phyloP scores from a whole-genome alignment of 164 flowering plant genomes.

The Cinnamomum chago region DNA sequence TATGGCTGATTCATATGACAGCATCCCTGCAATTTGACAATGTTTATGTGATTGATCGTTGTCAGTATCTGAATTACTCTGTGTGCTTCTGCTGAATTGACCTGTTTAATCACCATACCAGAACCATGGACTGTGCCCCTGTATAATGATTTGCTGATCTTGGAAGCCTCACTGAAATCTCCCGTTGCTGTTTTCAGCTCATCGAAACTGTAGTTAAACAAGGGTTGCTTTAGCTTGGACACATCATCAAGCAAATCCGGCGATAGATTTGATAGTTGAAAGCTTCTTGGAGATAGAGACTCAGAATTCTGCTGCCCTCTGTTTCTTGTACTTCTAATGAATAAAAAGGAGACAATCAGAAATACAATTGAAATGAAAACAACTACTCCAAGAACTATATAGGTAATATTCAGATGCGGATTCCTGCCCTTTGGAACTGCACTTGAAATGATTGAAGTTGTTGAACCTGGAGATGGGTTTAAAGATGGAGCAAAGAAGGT shows the following conservation, averaged over 20 bases:
- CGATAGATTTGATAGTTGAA: slow-evolving; percentile 31
- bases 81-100: slow-evolving; percentile 43
- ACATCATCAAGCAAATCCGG: slow-evolving; percentile 42
- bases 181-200: slow-evolving; percentile 51
- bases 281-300: slow-evolving; percentile 21
- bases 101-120: slow-evolving; percentile 42
- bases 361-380: slow-evolving; percentile 8
- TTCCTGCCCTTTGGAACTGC: slow-evolving; percentile 1
- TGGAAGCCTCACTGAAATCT: slow-evolving; percentile 40
- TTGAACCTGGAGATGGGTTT: slow-evolving; percentile 20
- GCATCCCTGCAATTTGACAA: slow-evolving; percentile 47
- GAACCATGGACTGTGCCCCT: slow-evolving; percentile 37
- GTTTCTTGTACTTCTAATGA: slow-evolving; percentile 12
- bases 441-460: slow-evolving; percentile 13
- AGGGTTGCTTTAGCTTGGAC: slow-evolving; percentile 40
- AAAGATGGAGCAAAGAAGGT: slow-evolving; percentile 1
- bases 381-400: slow-evolving; percentile 19
- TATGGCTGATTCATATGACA: slow-evolving; percentile 41
- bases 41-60: slow-evolving; percentile 59
- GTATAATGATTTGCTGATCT: slow-evolving; percentile 36
- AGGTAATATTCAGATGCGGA: slow-evolving; percentile 4
- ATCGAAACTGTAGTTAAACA: slow-evolving; percentile 38
- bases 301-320: slow-evolving; percentile 22
- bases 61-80: slow-evolving; percentile 40
- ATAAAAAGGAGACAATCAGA: slow-evolving; percentile 11